Evolutionary conservation across 331 rosid genomes (phyloP).

Genomic region (Quercus lobata): DNA sequence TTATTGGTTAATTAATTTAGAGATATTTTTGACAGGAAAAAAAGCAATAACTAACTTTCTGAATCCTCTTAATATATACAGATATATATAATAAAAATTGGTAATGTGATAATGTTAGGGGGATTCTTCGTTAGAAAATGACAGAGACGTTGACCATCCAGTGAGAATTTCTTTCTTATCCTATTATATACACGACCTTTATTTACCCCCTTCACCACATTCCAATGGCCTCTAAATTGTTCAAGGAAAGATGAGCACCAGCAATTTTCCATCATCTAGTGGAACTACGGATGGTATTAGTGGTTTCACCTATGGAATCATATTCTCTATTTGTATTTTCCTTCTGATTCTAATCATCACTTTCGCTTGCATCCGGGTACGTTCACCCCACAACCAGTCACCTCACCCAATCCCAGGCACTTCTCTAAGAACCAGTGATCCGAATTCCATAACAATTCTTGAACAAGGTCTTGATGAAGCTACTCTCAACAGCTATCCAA

Average conservation of each 20-base stretch:
- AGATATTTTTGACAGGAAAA: too few relatives aligned
- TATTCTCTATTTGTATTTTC: neutral
- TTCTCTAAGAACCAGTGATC: neutral
- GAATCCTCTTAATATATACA: too few relatives aligned
- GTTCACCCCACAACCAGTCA: neutral
- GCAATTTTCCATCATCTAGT: neutral
- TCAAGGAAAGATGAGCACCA: neutral
- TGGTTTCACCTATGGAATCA: neutral
- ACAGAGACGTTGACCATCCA: neutral
- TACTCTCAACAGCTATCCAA: slow-evolving; percentile 28
- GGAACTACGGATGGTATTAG: neutral
- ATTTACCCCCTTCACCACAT: neutral
- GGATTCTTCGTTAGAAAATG: neutral
- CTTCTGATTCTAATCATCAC: neutral
- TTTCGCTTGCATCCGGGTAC: slow-evolving; percentile 23
- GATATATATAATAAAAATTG: too few relatives aligned
- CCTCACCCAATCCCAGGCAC: neutral
- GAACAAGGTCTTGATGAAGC: slow-evolving; percentile 34
- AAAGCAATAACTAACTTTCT: too few relatives aligned
- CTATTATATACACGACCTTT: neutral
- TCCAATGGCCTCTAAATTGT: neutral
- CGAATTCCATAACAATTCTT: neutral
- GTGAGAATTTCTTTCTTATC: neutral
- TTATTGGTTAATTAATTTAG: too few relatives aligned
- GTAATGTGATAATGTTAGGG: too few relatives aligned